phyloP scores from a whole-genome alignment of 2,329 filamentous ascomycete genomes.

The Remersonia thermophila region DNA sequence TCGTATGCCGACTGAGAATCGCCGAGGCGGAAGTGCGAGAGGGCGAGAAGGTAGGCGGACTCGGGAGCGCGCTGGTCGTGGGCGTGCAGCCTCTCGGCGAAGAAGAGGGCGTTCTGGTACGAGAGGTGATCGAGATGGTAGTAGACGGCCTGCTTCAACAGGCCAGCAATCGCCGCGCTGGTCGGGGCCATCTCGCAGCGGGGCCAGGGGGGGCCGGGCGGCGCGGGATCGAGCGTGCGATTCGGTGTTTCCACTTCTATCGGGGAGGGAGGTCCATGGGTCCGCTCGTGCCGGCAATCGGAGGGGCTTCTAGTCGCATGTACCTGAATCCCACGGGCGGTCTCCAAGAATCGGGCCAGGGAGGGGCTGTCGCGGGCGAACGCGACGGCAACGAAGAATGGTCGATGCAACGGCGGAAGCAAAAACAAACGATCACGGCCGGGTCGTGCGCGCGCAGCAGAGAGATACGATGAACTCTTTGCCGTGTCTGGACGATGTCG shows the following conservation, averaged over 20 bases:
- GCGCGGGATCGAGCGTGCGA: conserved; percentile 6
- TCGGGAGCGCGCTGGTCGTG: conserved; percentile 74
- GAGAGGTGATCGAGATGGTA: conserved; percentile 82
- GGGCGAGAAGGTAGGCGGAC: conserved; percentile 67
- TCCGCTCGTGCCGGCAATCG: conserved; percentile 6
- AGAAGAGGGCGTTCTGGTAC: conserved; percentile 83
- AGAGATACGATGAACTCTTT: no score
- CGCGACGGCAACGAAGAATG: conserved; percentile 7
- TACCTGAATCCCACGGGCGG: neutral
- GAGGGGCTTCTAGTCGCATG: conserved; percentile 1
- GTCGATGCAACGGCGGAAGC: conserved; percentile 17
- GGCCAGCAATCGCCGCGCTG: conserved; percentile 35
- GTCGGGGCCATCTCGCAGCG: conserved; percentile 38
- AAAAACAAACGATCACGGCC: conserved; percentile 4
- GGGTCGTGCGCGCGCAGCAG: conserved; percentile 1
- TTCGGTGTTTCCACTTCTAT: conserved; percentile 7
- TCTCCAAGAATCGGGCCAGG: no score
- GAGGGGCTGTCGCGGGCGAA: conserved; percentile 2
- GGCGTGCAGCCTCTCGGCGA: conserved; percentile 73
- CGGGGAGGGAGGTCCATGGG: conserved; percentile 24
- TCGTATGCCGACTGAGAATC: conserved; percentile 81
- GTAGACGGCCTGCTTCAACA: conserved; percentile 48
- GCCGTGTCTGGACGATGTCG: no score
- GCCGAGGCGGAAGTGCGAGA: conserved; percentile 73
- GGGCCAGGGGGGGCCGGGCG: conserved; percentile 9